These are phyloP conservation scores for Aspergillus sp. DNA, from an alignment of 2,329 filamentous ascomycete genomes.

Conservation along the genomic window DNA sequence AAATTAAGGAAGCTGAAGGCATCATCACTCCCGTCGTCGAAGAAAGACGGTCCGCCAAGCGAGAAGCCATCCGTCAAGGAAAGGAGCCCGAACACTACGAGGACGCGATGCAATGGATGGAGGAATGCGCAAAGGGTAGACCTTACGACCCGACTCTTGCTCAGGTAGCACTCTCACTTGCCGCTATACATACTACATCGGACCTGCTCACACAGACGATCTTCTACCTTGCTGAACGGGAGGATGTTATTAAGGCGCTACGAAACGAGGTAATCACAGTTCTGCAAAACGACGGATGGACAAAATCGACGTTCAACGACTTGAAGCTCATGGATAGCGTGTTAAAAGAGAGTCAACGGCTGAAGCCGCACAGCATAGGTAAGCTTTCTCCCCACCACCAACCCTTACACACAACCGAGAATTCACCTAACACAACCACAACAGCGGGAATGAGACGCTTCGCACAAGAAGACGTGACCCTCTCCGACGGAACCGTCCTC, in stretches of 20 bases:
- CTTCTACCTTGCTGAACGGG: slow-evolving; percentile 19
- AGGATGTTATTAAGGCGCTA: slow-evolving; percentile 16
- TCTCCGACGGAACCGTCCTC: slow-evolving; percentile 16
- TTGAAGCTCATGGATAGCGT: slow-evolving; percentile 48
- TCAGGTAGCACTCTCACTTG: slow-evolving; percentile 26
- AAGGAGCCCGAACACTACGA: slow-evolving; percentile 4
- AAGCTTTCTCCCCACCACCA: not conserved
- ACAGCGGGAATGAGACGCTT: slow-evolving; percentile 5
- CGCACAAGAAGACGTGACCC: slow-evolving; percentile 1
- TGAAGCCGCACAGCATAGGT: slow-evolving; percentile 30
- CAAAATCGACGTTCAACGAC: slow-evolving; percentile 41
- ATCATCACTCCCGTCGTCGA: slow-evolving; percentile 15
- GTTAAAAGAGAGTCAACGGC: slow-evolving; percentile 44
- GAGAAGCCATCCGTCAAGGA: not conserved
- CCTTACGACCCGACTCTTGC: slow-evolving; percentile 21
- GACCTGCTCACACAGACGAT: slow-evolving; percentile 28
- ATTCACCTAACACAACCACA: not conserved
- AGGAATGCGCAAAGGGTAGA: slow-evolving; percentile 25
- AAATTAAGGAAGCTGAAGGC: slow-evolving; percentile 8
- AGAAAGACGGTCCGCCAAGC: slow-evolving; percentile 2
- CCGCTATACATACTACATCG: slow-evolving; percentile 26
- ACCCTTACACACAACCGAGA: not conserved
- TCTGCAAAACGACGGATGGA: slow-evolving; percentile 28
- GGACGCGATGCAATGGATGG: slow-evolving; percentile 30
- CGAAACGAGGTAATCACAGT: slow-evolving; percentile 26